Base-by-base conservation (phyloP, 2,329 filamentous ascomycete genomes). In the Aspergillus fructus region DNA sequence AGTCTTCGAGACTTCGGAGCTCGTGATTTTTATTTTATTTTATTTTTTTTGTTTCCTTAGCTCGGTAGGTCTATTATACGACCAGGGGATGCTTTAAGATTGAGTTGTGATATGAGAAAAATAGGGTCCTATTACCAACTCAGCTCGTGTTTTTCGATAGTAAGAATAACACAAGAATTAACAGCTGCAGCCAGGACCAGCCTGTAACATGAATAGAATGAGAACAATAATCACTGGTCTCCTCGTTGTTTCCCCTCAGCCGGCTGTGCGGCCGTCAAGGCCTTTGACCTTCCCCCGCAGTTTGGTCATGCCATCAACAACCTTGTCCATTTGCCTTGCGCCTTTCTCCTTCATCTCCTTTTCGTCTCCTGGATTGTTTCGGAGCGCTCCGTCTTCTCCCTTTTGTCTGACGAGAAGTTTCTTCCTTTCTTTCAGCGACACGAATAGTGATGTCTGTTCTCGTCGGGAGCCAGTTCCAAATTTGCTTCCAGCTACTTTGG, bases 271-370 rank as follows among this genome's bases (percentile, higher is more conserved):
- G 51, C 50, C 42, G 34, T 53, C 6, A 53, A 53, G 34, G 51
- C 51, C 43, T 41, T 48, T 53, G 51, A 53, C 51, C 43, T 50
- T 49, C 55, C 55, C 55, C 55, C 50, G 55, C 55, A 58, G 52
- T 58, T 58, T 58, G 49, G 55, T 54, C 55, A 54, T 53, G 55
- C 55, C 55, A 58, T 58, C 50, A 47, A 50, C 48, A 52, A 42
- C 51, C 24, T 42, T 49, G 45, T 41, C 40, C 27, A 30, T 30
- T 27, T 51, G 49, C 19, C 42, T 39, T 49, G n/a, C 17, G 39
- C 34, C 11, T 51, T 23, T 55, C 46, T 47, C 24, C 12, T 48
- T 27, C 51, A 37, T 43, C 53, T 43, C 47, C 47, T 55, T 47
- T 19, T n/a, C 49, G 42, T 45, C 19, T 21, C 23, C 47, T 39